Evolutionary conservation across 1,284 basidiomycete genomes (phyloP).

Genomic region (Phenoliferia sp.): DNA sequence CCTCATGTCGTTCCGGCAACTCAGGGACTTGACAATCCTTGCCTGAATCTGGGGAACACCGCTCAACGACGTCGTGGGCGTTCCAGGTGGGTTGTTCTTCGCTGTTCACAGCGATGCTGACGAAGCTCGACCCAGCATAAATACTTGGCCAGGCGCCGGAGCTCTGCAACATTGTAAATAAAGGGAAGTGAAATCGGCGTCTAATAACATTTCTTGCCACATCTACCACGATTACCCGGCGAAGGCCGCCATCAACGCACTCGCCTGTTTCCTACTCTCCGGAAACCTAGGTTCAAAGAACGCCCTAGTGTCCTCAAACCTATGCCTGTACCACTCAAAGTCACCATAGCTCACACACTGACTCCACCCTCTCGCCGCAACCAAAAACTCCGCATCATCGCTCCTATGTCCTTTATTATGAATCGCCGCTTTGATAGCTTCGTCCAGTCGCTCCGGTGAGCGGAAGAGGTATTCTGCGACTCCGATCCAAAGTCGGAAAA

Average conservation of each 20-base stretch:
- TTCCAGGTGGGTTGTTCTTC: too few species aligned
- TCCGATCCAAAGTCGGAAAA: conserved; percentile 95
- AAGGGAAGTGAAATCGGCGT: too few species aligned
- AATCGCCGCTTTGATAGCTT: conserved; percentile 70
- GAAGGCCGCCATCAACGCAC: conserved; percentile 65
- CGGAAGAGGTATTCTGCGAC: conserved; percentile 94
- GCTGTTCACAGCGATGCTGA: too few species aligned
- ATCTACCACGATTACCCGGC: too few species aligned
- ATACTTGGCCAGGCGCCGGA: too few species aligned
- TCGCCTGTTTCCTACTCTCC: conserved; percentile 74
- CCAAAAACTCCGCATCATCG: conserved; percentile 88
- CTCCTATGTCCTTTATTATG: conserved; percentile 75
- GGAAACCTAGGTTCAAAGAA: conserved; percentile 86
- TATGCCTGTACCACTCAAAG: conserved; percentile 78
- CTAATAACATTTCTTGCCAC: too few species aligned
- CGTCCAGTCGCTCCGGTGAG: conserved; percentile 56
- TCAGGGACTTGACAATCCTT: too few species aligned
- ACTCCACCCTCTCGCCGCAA: conserved; percentile 94
- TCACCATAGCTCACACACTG: conserved; percentile 88
- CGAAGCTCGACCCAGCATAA: too few species aligned
- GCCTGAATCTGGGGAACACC: too few species aligned
- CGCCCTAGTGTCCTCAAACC: conserved; percentile 72
- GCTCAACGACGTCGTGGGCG: too few species aligned
- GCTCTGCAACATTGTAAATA: too few species aligned
- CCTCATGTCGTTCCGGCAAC: too few species aligned